A percentile compares a stretch with the other conserved stretches of the same genome.
Conservation (phyloP, 352 stramenopile genomes). For the Phytophthora hybrid region DNA sequence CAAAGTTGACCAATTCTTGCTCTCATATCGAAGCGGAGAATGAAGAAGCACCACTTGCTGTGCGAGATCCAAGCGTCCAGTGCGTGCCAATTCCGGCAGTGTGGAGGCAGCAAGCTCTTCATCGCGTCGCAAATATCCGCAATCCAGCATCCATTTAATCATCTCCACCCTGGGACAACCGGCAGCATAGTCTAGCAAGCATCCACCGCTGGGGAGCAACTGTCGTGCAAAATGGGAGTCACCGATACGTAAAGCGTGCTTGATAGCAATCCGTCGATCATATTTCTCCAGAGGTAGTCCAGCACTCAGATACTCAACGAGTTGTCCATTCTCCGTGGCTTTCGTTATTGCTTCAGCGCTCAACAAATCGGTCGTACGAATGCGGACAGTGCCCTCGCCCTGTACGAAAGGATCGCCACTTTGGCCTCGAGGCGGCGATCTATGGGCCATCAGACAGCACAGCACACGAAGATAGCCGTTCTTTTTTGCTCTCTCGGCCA, state of each 20-base stretch:
- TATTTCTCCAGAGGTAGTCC: too few relatives aligned
- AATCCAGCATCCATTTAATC: conserved; percentile 5
- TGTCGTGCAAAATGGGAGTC: conserved; percentile 1
- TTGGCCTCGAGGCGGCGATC: not conserved
- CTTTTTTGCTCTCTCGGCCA: not conserved
- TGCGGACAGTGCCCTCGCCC: not conserved
- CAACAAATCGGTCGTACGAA: too few relatives aligned
- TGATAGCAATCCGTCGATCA: too few relatives aligned
- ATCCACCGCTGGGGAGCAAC: conserved; percentile 1
- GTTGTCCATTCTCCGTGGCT: too few relatives aligned
- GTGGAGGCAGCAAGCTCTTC: not conserved
- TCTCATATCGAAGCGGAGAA: too few relatives aligned
- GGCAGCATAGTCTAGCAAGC: not conserved
- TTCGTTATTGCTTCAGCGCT: too few relatives aligned
- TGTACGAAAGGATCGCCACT: not conserved
- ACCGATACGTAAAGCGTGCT: too few relatives aligned
- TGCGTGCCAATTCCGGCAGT: not conserved
- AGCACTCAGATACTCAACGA: too few relatives aligned
- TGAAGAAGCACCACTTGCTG: too few relatives aligned
- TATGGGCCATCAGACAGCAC: conserved; percentile 2
- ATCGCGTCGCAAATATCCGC: conserved; percentile 7
- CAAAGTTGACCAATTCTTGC: not conserved
- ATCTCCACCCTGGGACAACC: not conserved
- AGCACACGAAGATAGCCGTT: conserved; percentile 7
- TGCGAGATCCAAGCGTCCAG: too few relatives aligned